Conservation (phyloP, 2,329 filamentous ascomycete genomes). For the Verticillium nubilum region DNA sequence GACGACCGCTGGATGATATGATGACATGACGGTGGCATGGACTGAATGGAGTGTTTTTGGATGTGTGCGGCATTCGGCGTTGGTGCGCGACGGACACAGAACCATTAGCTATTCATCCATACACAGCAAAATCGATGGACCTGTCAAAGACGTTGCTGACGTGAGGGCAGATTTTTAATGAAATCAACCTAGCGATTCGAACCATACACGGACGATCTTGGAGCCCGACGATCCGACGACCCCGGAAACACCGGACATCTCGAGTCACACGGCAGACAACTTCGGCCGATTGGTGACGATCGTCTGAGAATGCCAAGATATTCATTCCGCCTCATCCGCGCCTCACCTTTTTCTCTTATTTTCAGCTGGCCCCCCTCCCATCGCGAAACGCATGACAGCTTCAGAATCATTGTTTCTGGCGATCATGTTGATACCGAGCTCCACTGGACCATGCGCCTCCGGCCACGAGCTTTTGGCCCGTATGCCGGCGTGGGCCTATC, state of each 20-base stretch:
- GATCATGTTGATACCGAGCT: not conserved
- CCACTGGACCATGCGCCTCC: not conserved
- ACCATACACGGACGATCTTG: not conserved
- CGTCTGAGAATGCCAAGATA: not conserved
- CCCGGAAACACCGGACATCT: not conserved
- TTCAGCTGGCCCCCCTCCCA: not conserved
- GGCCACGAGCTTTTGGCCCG: not conserved
- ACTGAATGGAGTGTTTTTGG: not conserved
- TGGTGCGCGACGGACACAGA: not conserved
- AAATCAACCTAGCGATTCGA: not conserved
- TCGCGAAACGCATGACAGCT: not conserved
- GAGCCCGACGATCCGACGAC: too few relatives aligned
- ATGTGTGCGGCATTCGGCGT: not conserved
- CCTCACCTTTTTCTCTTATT: not conserved
- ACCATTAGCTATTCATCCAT: too few relatives aligned
- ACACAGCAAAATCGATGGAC: too few relatives aligned
- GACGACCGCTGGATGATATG: not conserved
- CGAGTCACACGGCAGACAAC: not conserved
- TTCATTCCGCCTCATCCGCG: not conserved
- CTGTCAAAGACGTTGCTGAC: not conserved
- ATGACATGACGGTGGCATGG: not conserved
- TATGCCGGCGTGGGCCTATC: not conserved
- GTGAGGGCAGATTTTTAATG: not conserved
- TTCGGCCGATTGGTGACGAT: not conserved
- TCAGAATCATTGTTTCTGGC: not conserved